These are phyloP conservation scores for Fusarium aywerte DNA, from an alignment of 2,329 filamentous ascomycete species.

Conservation along the genomic window DNA sequence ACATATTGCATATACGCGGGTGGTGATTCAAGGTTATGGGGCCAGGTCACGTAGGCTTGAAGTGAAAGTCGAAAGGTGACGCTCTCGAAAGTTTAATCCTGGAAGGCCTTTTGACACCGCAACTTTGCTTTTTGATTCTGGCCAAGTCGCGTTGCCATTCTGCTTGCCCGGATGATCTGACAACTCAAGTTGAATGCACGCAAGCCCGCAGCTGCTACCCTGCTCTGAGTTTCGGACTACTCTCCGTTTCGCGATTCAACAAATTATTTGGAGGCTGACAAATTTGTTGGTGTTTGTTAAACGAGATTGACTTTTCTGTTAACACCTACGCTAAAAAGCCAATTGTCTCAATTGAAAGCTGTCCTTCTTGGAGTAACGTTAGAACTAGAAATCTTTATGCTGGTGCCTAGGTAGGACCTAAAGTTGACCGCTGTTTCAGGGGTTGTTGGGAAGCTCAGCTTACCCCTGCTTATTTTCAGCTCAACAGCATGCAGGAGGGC, in stretches of 20 bases:
- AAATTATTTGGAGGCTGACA: background rate
- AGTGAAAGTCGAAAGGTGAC: background rate
- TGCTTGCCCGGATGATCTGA: slow-evolving; percentile 5
- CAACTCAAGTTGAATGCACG: background rate
- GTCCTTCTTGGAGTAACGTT: background rate
- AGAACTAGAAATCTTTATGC: background rate
- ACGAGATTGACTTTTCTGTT: background rate
- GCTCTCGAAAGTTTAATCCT: background rate
- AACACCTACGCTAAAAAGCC: background rate
- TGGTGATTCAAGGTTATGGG: background rate
- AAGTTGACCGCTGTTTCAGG: slow-evolving; percentile 29
- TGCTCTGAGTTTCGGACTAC: background rate
- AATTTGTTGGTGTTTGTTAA: background rate
- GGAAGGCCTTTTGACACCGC: background rate
- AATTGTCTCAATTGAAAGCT: background rate
- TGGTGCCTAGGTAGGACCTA: slow-evolving; percentile 21
- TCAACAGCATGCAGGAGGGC: too few species aligned
- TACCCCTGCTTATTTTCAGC: slow-evolving; percentile 31
- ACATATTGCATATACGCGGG: too few species aligned
- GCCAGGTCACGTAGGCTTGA: background rate
- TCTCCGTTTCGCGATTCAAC: background rate
- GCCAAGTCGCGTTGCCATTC: background rate
- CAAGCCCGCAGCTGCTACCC: background rate
- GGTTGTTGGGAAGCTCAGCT: slow-evolving; percentile 6
- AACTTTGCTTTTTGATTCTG: slow-evolving; percentile 6